phyloP scores from a whole-genome alignment of 2,329 filamentous ascomycete species.

The Monosporascus sp. region DNA sequence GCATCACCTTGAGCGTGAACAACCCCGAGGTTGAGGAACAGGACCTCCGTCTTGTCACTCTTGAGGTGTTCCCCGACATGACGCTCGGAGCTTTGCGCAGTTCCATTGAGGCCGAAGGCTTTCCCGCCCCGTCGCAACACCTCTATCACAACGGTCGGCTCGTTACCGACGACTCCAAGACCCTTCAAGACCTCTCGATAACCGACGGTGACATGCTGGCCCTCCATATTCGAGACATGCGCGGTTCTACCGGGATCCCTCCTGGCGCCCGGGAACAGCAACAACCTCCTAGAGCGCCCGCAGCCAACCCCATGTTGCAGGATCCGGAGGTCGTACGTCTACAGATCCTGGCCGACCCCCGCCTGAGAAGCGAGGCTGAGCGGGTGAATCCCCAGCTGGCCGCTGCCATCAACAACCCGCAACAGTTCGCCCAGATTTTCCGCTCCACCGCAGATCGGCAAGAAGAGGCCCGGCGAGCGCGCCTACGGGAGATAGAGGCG shows the following conservation, averaged over 20 bases:
- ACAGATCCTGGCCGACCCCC: constrained; percentile 75
- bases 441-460: constrained; percentile 64
- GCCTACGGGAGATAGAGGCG: constrained; percentile 75
- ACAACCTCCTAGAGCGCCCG: constrained; percentile 25
- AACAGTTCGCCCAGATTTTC: constrained; percentile 70
- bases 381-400: constrained; percentile 73
- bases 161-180: constrained; percentile 72
- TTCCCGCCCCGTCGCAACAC: constrained; percentile 69
- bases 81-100: constrained; percentile 81
- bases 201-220: constrained; percentile 89
- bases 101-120: constrained; percentile 77
- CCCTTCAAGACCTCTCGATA: constrained; percentile 75
- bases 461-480: constrained; percentile 66
- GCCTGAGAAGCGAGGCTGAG: constrained; percentile 64
- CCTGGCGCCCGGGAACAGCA: constrained; percentile 32
- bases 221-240: constrained; percentile 67
- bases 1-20: constrained; percentile 69
- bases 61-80: constrained; percentile 66
- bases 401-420: constrained; percentile 68
- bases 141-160: constrained; percentile 87
- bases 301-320: constrained; percentile 33
- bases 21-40: constrained; percentile 58
- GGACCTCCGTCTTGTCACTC: constrained; percentile 57
- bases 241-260: constrained; percentile 39
- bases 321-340: constrained; percentile 80